Evolutionary conservation across 169 alveolate species (phyloP).

Genomic region (Hepatocystis sp.): DNA sequence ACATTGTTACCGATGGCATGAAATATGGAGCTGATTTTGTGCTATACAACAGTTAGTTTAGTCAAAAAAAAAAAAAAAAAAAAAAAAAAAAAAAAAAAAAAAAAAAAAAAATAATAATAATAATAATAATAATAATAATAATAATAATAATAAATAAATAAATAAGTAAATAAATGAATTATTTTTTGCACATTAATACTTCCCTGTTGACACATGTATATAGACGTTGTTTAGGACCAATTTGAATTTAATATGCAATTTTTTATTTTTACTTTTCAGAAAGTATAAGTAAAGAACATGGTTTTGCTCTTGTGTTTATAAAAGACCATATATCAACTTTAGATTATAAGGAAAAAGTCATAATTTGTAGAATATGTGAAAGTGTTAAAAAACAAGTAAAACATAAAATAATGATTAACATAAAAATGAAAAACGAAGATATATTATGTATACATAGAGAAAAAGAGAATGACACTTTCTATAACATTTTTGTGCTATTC

Average conservation of each 20-base stretch:
- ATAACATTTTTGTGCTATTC: too few relatives aligned
- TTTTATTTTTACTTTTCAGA: constrained; percentile 13
- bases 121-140: too few relatives aligned
- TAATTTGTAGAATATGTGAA: constrained; percentile 69
- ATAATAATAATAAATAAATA: too few relatives aligned
- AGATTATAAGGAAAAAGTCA: constrained; percentile 54
- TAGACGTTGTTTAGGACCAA: too few relatives aligned
- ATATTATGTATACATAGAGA: not conserved
- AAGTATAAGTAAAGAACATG: constrained; percentile 31
- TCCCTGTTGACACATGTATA: too few relatives aligned
- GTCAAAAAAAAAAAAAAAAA: not conserved
- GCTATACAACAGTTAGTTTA: constrained; percentile 30
- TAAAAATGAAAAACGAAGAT: not conserved
- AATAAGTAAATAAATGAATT: too few relatives aligned
- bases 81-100: too few relatives aligned
- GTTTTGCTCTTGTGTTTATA: constrained; percentile 60
- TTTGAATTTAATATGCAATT: too few relatives aligned
- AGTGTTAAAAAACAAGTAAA: constrained; percentile 69
- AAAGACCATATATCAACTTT: constrained; percentile 33
- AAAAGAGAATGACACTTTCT: not conserved
- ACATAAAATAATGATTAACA: not conserved
- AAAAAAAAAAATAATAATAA: too few relatives aligned
- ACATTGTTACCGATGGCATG: constrained; percentile 40
- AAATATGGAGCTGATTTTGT: constrained; percentile 77
- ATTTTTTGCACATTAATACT: too few relatives aligned